Evolutionary conservation across 495 filamentous ascomycete species (phyloP).

Genomic region (Neurospora cerealis): DNA sequence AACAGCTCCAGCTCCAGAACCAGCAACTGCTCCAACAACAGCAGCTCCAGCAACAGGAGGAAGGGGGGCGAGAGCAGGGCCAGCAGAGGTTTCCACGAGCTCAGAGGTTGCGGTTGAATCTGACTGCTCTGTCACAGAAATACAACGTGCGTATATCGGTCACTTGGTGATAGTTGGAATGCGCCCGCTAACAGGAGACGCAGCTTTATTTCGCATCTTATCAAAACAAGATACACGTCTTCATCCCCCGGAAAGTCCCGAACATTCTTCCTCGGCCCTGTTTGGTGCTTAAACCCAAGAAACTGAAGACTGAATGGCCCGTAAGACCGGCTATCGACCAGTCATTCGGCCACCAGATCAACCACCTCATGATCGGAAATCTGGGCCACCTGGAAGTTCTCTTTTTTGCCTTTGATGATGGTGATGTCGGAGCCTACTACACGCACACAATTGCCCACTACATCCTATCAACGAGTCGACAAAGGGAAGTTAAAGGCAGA

Average conservation of each 20-base stretch:
- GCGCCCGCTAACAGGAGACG: constrained; percentile 1
- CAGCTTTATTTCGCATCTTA: constrained; percentile 72
- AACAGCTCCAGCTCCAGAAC: not conserved
- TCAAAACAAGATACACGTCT: constrained; percentile 60
- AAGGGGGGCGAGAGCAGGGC: not conserved
- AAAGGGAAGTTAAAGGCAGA: not conserved
- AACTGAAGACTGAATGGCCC: constrained; percentile 28
- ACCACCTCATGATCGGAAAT: constrained; percentile 67
- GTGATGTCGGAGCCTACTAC: constrained; percentile 77
- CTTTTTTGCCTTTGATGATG: constrained; percentile 71
- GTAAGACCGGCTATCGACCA: constrained; percentile 48
- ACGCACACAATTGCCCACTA: constrained; percentile 36
- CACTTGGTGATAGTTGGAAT: not conserved
- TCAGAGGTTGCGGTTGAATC: constrained; percentile 32
- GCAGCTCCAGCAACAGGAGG: constrained; percentile 7
- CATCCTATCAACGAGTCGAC: constrained; percentile 5
- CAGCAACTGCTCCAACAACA: not conserved
- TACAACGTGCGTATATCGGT: constrained; percentile 28
- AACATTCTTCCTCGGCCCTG: constrained; percentile 48
- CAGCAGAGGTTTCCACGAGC: constrained; percentile 19
- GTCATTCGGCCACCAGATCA: constrained; percentile 58
- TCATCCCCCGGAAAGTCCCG: constrained; percentile 54
- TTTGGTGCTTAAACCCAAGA: constrained; percentile 55
- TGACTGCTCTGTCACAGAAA: constrained; percentile 39
- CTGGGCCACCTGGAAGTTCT: constrained; percentile 76